Evolutionary conservation across 1,139 yeast genomes (phyloP).

Genomic region (Debaryomycetaceae sp.): DNA sequence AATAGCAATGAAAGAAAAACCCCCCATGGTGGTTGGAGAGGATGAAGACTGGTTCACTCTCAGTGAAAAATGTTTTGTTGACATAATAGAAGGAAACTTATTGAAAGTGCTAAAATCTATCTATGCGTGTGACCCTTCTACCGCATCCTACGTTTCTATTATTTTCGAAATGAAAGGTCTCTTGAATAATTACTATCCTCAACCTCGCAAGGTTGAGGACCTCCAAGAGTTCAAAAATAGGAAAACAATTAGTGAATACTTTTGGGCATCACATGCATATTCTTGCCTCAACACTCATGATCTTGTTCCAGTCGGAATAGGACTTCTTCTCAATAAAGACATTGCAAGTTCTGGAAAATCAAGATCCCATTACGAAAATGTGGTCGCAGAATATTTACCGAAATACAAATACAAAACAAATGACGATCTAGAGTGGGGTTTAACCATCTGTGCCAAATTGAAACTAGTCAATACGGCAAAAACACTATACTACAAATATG

Average conservation of each 20-base stretch:
- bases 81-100: slow-evolving; percentile 56
- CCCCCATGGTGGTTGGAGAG: slow-evolving; percentile 20
- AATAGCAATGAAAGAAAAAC: slow-evolving; percentile 31
- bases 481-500: slow-evolving; percentile 43
- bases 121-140: slow-evolving; percentile 61
- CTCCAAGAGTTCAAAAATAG: slow-evolving; percentile 17
- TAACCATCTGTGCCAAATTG: slow-evolving; percentile 50
- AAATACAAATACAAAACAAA: slow-evolving; percentile 55
- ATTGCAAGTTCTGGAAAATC: slow-evolving; percentile 22
- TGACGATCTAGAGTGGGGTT: slow-evolving; percentile 80
- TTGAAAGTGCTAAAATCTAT: slow-evolving; percentile 59
- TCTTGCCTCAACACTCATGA: slow-evolving; percentile 49
- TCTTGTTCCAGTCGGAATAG: slow-evolving; percentile 67
- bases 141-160: slow-evolving; percentile 65
- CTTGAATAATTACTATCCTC: slow-evolving; percentile 44
- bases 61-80: slow-evolving; percentile 58
- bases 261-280: slow-evolving; percentile 59
- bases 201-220: slow-evolving; percentile 11
- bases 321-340: slow-evolving; percentile 36
- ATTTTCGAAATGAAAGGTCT: slow-evolving; percentile 65
- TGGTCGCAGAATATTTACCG: slow-evolving; percentile 61
- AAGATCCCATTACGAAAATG: slow-evolving; percentile 30
- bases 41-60: slow-evolving; percentile 29
- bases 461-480: slow-evolving; percentile 52
- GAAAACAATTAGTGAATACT: slow-evolving; percentile 56